phyloP scores from a whole-genome alignment of 2,329 filamentous ascomycete genomes.

The Colletotrichum destructivum region DNA sequence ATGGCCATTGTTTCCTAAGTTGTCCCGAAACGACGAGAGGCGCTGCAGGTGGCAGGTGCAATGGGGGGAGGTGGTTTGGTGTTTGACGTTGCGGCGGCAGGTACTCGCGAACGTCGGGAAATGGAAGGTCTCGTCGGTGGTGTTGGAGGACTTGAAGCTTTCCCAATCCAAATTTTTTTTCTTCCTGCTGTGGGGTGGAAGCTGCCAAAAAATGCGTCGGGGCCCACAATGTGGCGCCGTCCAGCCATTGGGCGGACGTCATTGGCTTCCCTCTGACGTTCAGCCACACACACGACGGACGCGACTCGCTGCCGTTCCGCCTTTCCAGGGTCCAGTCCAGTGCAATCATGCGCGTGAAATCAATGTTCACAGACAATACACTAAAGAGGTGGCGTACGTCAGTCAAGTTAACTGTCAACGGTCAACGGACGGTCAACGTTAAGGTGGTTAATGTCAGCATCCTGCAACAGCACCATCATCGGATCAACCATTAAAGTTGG shows the following conservation, averaged over 20 bases:
- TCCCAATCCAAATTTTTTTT: constrained; percentile 47
- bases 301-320: constrained; percentile 36
- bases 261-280: constrained; percentile 12
- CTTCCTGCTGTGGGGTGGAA: constrained; percentile 41
- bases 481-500: no score
- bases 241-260: constrained; percentile 23
- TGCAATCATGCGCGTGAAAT: background rate
- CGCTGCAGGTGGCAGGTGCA: constrained; percentile 25
- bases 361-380: background rate
- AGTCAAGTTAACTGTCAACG: background rate
- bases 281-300: constrained; percentile 39
- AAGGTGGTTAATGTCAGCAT: background rate
- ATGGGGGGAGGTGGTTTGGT: constrained; percentile 11
- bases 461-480: background rate
- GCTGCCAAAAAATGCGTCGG: constrained; percentile 35
- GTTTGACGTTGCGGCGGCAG: constrained; percentile 37
- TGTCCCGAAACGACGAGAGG: constrained; percentile 25
- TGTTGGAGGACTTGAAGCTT: constrained; percentile 44
- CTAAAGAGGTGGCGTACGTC: constrained; percentile 6
- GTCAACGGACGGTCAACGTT: background rate
- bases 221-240: constrained; percentile 33
- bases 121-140: constrained; percentile 36
- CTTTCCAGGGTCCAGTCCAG: constrained; percentile 19
- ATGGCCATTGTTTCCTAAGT: constrained; percentile 58
- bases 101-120: constrained; percentile 37